These are phyloP conservation scores for Stagonosporopsis chrysanthemi DNA, from an alignment of 2,329 filamentous ascomycete genomes.

Conservation along the genomic window DNA sequence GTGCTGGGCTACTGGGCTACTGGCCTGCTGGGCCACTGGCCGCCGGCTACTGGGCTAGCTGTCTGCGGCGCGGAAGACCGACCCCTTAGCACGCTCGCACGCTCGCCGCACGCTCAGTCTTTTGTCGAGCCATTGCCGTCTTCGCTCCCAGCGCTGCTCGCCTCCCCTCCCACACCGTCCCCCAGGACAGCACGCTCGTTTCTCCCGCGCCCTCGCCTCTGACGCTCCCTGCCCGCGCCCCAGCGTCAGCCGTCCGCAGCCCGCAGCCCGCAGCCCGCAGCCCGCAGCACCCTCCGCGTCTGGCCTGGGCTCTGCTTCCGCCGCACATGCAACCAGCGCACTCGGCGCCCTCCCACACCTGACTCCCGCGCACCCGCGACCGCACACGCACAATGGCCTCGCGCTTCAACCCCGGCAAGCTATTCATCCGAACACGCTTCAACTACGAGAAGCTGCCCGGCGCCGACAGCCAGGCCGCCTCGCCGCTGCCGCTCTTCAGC, in stretches of 20 bases:
- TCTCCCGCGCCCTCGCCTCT: conserved; percentile 20
- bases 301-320: conserved; percentile 22
- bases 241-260: not conserved
- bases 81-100: conserved; percentile 3
- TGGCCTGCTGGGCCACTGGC: conserved; percentile 1
- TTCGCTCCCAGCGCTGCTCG: conserved; percentile 15
- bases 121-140: conserved; percentile 12
- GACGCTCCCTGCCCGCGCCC: conserved; percentile 16
- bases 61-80: conserved; percentile 11
- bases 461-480: conserved; percentile 51
- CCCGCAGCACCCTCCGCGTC: not conserved
- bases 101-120: conserved; percentile 4
- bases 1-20: not conserved
- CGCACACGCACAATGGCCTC: conserved; percentile 39
- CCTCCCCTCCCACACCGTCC: conserved; percentile 18
- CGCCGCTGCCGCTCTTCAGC: conserved; percentile 50
- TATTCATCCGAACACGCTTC: conserved; percentile 54
- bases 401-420: conserved; percentile 56
- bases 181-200: conserved; percentile 42
- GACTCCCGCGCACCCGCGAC: conserved; percentile 3
- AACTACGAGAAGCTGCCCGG: conserved; percentile 57
- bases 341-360: conserved; percentile 9
- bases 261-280: not conserved
- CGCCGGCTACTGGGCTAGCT: conserved; percentile 1
- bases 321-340: conserved; percentile 45